phyloP scores from a whole-genome alignment of 1,284 basidiomycete species.

The Rhodotorula sp. region DNA sequence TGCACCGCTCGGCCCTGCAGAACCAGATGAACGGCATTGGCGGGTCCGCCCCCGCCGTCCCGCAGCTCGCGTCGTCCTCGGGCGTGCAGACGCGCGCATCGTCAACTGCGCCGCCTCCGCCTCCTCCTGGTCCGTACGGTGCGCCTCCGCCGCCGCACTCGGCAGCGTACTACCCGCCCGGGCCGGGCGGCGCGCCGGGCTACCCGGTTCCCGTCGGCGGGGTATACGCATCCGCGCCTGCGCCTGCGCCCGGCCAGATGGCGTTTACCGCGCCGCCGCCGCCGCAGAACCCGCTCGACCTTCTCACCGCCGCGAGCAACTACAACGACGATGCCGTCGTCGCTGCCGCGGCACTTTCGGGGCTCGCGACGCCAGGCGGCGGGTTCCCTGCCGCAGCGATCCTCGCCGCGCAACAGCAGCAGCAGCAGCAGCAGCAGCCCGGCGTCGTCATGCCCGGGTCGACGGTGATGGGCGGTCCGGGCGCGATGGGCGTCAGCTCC shows the following conservation, averaged over 20 bases:
- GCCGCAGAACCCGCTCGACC: conserved; percentile 48
- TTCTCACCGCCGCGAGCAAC: conserved; percentile 41
- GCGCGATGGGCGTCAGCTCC: background rate
- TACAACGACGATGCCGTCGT: conserved; percentile 41
- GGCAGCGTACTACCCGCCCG: background rate
- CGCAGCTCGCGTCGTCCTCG: background rate
- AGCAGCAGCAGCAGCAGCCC: conserved; percentile 9
- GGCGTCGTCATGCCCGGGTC: conserved; percentile 20
- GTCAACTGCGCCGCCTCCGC: background rate
- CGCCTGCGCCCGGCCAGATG: conserved; percentile 55
- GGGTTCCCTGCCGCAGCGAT: conserved; percentile 28
- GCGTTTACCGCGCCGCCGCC: conserved; percentile 23
- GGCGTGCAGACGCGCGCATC: background rate
- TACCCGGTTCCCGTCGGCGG: background rate
- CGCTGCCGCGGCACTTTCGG: conserved; percentile 46
- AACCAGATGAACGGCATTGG: conserved; percentile 14
- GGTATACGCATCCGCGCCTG: background rate
- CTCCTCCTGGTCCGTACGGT: background rate
- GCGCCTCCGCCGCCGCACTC: conserved; percentile 8
- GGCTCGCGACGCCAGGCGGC: conserved; percentile 40
- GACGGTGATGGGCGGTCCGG: background rate
- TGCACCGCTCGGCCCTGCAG: conserved; percentile 12
- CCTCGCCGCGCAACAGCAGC: conserved; percentile 19
- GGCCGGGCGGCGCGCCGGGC: too few relatives aligned
- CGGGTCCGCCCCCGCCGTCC: background rate